Base-by-base conservation (phyloP, 345 rosid species). In the Punica granatum region DNA sequence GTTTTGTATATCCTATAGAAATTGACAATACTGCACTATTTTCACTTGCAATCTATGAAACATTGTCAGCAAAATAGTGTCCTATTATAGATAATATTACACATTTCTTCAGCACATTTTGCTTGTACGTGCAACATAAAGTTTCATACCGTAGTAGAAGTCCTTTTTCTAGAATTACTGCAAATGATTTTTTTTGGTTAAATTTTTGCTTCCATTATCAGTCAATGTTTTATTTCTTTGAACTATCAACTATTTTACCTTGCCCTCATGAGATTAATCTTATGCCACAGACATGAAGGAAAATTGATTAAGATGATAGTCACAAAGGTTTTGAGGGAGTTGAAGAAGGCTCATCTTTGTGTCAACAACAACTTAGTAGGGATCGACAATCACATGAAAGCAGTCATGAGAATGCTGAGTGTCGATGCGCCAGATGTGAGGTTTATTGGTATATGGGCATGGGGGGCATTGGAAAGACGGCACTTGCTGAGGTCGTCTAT, bases 371-470 rank as follows among this genome's bases (percentile, higher is more conserved):
- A 28, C 1, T 30, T 68, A 0, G 39, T 59, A 0, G 0, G 39
- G 32, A 43, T 41, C 3, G 14, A 19, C 19, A 23, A 7, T 39
- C 53, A 56, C 0, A 41, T 68, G 9, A 1, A 41, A 0, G 0
- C 0, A 7, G 25, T 68, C 23, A 39, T 10, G 64, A 46, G 25
- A 7, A 19, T 35, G 18, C 48, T 41, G 7, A 0, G 4, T 10
- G 7, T 39, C 16, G 54, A 18, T 16, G 9, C 18, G 12, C 15
- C 0, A 14, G 28, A 39, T 2, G 41, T 28, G 46, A 37, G 15
- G 30, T 34, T 67, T 18, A 12, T 54, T 1, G 69, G 69, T 11
- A 67, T 67, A 15, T 18, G 32, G 70, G 70, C 16, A 56, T 67
- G 18, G 11, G 63, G 0, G 70, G 70, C 16, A 31, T 36, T 6